Base-by-base conservation (phyloP, 2,329 filamentous ascomycete species). In the Dothistroma pini region DNA sequence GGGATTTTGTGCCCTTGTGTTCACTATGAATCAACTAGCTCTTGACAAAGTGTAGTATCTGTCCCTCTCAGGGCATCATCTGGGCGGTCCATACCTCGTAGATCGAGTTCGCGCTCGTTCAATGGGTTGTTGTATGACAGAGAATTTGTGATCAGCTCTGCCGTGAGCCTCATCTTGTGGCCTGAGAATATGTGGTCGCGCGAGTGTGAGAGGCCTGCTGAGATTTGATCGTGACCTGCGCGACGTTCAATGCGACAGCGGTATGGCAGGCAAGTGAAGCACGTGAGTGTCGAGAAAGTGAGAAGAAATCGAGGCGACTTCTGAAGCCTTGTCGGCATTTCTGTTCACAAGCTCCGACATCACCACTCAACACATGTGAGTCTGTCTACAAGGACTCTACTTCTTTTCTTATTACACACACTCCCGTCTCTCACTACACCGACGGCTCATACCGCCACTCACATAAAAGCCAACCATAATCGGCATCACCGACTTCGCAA, bases 41-140 rank as follows among this genome's bases (percentile, higher is more conserved):
- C 76, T 56, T 62, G 55, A 53, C 75, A 81, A 56, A 86, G 86
- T 92, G 90, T 90, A 96, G 91, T 86, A 96, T 95, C 92, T 93
- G 90, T 84, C 87, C 91, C 91, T 96, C 91, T 89, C 89, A 86
- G 80, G 79, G 84, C 71, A 73, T 68, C 62, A 50, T 58, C 61
- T 64, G 66, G 66, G 65, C 60, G 67, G 66, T 86, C 61, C 92
- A 87, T 90, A 97, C 95, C 95, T 96, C 95, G 88, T 73, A 99
- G 91, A 83, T 97, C 93, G 77, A 99, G 87, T 86, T 99, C 95
- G 79, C 95, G 91, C 85, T 99, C 95, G 81, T 95, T 96, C 78
- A 99, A 86, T 76, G 93, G 93, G 80, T 97, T 99, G 80, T 97
- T 89, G 84, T 97, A 99, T 77, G 93, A 97, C 70, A 96, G 89